Conservation (phyloP, 1,139 yeast species). For the Yamadazyma kanchanaburiensis region DNA sequence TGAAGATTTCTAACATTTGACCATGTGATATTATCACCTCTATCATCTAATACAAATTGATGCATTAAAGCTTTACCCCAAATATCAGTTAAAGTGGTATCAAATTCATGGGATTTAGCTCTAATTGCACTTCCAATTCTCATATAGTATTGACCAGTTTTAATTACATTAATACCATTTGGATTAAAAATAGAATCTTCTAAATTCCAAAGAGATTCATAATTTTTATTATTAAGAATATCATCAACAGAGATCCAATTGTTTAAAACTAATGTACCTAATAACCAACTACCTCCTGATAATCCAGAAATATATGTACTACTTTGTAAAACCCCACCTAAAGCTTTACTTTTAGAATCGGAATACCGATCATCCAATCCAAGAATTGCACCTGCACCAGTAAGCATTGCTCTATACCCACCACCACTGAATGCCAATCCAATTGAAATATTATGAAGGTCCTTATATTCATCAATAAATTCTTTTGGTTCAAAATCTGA, state of each 20-base stretch:
- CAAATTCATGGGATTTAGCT: constrained; percentile 37
- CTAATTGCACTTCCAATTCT: constrained; percentile 23
- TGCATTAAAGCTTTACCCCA: constrained; percentile 45
- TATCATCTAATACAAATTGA: constrained; percentile 28
- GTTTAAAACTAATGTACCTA: constrained; percentile 36
- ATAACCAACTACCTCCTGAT: constrained; percentile 45
- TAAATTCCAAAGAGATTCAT: constrained; percentile 33
- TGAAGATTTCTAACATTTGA: constrained; percentile 27
- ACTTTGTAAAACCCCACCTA: constrained; percentile 41
- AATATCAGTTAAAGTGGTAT: constrained; percentile 37
- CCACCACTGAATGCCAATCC: constrained; percentile 47
- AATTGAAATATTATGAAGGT: constrained; percentile 32
- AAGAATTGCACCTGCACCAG: constrained; percentile 40
- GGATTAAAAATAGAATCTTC: constrained; percentile 40
- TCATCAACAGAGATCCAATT: constrained; percentile 38
- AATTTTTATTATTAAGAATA: constrained; percentile 20
- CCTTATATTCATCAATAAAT: constrained; percentile 23
- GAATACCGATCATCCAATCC: constrained; percentile 33
- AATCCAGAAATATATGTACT: constrained; percentile 39
- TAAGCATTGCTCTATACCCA: constrained; percentile 44
- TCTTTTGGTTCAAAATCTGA: constrained; percentile 29
- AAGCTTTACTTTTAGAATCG: constrained; percentile 22
- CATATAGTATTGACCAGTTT: constrained; percentile 32
- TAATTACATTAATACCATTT: constrained; percentile 31
- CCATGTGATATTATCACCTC: constrained; percentile 38